Evolutionary conservation across 768 basidiomycete species (phyloP), one percentile per base, ranked within the genome.

Genomic region (Suillus occidentalis): DNA sequence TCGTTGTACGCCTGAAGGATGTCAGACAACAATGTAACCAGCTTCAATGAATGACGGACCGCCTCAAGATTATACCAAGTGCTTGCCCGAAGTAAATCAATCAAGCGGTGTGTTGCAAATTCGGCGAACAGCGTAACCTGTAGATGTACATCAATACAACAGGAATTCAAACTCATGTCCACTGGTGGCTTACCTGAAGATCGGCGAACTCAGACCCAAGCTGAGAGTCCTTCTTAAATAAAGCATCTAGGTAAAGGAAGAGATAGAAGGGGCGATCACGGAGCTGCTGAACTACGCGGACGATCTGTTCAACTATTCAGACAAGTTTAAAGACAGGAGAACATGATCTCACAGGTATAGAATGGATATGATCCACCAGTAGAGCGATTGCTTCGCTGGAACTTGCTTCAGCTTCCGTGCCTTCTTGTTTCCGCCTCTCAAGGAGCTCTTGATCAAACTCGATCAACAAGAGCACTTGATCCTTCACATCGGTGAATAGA

Each of bases 381-480:
- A 99, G 72, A 39, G 84, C 84, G 65, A 99, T 94, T 0, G 95
- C 95, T 43, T 89, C 86, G 42, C 94, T 92, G 64, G 88, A 79
- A 8, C 77, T 78, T 37, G 80, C 76, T 25, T 77, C 73, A 6
- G 73, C 75, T 25, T 79, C 74, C 36, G 78, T 76, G 0, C 80
- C 83, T 7, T 79, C 80, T 64, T 75, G 74, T 67, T 80, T 73
- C 28, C 83, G 81, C 72, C 84, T 85, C 68, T 86, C 85, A 77
- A 87, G 86, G 37, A 96, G 80, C 73, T 97, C 94, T 63, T 92
- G 89, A 70, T 98, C 97, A 67, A 99, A 99, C 72, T 99, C 94
- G 14, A 99, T 90, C 2, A 99, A 86, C 13, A 95, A 81, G 3
- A 97, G 80, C 20, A 92, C 95, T 76, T 97, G 95, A 71, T 99